These are phyloP conservation scores for Boechera divaricarpa DNA, from an alignment of 345 rosid genomes.

Conservation along the genomic window DNA sequence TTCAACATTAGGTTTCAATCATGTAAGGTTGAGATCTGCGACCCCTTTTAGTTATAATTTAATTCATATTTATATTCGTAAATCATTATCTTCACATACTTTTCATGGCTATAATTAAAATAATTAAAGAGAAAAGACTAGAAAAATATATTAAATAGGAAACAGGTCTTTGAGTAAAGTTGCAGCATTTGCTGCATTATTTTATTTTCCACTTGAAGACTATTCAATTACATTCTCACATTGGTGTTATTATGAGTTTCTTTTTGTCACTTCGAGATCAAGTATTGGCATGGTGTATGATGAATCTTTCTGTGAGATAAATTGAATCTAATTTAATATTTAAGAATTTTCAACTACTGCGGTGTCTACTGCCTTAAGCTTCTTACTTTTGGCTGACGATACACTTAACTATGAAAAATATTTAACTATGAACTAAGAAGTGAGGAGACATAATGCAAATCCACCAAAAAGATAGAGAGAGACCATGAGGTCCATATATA, in stretches of 20 bases:
- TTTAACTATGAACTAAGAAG: slow-evolving; percentile 31
- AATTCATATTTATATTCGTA: slow-evolving; percentile 24
- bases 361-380: slow-evolving; percentile 6
- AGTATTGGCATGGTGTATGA: slow-evolving; percentile 43
- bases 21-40: slow-evolving; percentile 44
- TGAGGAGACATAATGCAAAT: slow-evolving; percentile 36
- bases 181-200: slow-evolving; percentile 44
- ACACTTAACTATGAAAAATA: slow-evolving; percentile 25
- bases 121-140: slow-evolving; percentile 18
- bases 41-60: slow-evolving; percentile 30
- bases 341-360: slow-evolving; percentile 26
- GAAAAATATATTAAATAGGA: slow-evolving; percentile 10
- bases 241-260: slow-evolving; percentile 43
- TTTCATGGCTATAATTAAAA: slow-evolving; percentile 28
- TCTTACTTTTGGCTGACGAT: slow-evolving; percentile 39
- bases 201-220: slow-evolving; percentile 45
- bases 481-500: slow-evolving; percentile 32
- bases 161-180: slow-evolving; percentile 45
- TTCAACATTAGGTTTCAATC: slow-evolving; percentile 48
- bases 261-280: slow-evolving; percentile 50
- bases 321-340: slow-evolving; percentile 27
- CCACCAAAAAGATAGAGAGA: slow-evolving; percentile 39
- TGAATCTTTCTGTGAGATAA: slow-evolving; percentile 36
- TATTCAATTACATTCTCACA: slow-evolving; percentile 40
- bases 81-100: slow-evolving; percentile 41